Evolutionary conservation across 2,329 filamentous ascomycete species (phyloP), one percentile per base, ranked within the genome.

Genomic region (Fonsecaea pedrosoi): DNA sequence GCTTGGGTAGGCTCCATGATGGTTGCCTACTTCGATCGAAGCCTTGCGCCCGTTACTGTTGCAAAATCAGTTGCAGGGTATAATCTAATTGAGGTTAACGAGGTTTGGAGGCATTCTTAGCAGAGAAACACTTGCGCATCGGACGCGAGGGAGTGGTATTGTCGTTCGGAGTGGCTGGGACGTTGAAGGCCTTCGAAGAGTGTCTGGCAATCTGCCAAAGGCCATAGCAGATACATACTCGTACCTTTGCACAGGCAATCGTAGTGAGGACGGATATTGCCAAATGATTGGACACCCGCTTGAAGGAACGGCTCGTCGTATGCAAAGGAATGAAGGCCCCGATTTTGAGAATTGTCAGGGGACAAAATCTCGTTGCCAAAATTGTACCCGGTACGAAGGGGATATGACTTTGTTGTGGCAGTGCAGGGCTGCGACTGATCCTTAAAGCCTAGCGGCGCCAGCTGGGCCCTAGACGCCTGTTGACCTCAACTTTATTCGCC

Each of bases 1-100:
- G 79, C 74, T 50, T 73, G 69, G 54, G 72, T 70, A 8, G 74
- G 71, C 25, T 79, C 76, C 80, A 80, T 79, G 18, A 15, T 65
- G 30, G 37, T 18, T 38, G 48, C 34, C 35, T 7, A 30, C 21
- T 18, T 12, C 50, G 21, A 37, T 37, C 13, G 8, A 35, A 18
- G 25, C 8, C 30, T 37, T 18, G 50, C 32, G 50, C 32, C 10
- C 13, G 3, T 21, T 55, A 13, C n/a, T 13, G 30, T 2, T 13
- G 30, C 13, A 13, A 6, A 8, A 48, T 21, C 6, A 18, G 8
- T 48, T 8, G 42, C 21, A 25, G 10, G 42, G 18, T 5, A 5
- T 5, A n/a, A 10, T 50, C 18, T 50, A 50, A 21, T 30, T 13
- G 13, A 3, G 45, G 45, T 50, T 30, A 18, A 21, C 45, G 18